Conservation (phyloP, 768 basidiomycete genomes). For the Glaciozyma martinii region DNA sequence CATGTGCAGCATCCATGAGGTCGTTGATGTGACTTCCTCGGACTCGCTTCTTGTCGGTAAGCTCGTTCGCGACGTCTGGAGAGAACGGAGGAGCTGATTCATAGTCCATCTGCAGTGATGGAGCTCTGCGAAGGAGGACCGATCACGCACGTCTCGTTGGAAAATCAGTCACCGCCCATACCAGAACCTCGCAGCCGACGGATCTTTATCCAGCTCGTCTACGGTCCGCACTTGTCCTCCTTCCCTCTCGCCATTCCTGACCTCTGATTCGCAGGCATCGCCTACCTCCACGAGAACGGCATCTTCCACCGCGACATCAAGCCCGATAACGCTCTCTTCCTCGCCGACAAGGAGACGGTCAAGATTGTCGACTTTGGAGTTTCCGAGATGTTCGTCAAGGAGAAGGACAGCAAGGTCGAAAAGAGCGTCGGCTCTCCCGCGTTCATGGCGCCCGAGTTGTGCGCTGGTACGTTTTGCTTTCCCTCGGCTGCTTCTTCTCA, state of each 20-base stretch:
- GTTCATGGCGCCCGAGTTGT: constrained; percentile 91
- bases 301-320: constrained; percentile 37
- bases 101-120: constrained; percentile 8
- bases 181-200: constrained; percentile 28
- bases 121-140: constrained; percentile 30
- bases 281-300: constrained; percentile 32
- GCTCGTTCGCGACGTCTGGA: neutral
- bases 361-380: constrained; percentile 98
- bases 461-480: constrained; percentile 42
- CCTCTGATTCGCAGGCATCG: constrained; percentile 14
- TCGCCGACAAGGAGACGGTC: constrained; percentile 70
- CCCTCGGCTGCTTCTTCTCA: neutral
- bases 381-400: constrained; percentile 78
- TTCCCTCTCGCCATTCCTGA: neutral
- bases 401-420: constrained; percentile 40
- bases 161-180: constrained; percentile 17
- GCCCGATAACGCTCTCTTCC: constrained; percentile 51
- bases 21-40: constrained; percentile 33
- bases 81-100: neutral
- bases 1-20: constrained; percentile 26
- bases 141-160: constrained; percentile 19
- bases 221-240: constrained; percentile 11
- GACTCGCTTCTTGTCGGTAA: constrained; percentile 32
- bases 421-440: constrained; percentile 62
- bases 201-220: constrained; percentile 33